Percentiles rank a stretch among this genome's conserved stretches.
Evolutionary conservation across 192 early-diverging fungal genomes (phyloP).

Genomic region (Coemansia sp.): DNA sequence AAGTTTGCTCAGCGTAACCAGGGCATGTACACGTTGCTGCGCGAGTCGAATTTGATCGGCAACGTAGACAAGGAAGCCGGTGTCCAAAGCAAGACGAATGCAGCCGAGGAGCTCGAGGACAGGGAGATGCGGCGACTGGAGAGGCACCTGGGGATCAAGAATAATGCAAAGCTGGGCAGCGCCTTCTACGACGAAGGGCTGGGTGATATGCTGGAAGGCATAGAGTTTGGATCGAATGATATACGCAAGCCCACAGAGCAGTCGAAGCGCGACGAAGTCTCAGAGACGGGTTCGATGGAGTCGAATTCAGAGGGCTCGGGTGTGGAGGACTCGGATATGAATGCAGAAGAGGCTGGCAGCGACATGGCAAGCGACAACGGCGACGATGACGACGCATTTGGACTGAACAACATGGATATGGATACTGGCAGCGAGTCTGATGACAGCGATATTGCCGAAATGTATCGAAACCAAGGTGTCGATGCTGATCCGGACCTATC

Average conservation of each 20-base stretch:
- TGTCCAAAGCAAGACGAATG: constrained; percentile 1
- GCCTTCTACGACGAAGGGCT: constrained; percentile 46
- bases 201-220: constrained; percentile 35
- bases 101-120: constrained; percentile 45
- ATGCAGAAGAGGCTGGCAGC: constrained; percentile 2
- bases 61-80: constrained; percentile 38
- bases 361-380: constrained; percentile 14
- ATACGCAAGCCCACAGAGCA: constrained; percentile 7
- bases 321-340: background rate
- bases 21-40: constrained; percentile 48
- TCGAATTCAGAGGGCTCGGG: background rate
- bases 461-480: constrained; percentile 23
- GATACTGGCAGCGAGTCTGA: constrained; percentile 24
- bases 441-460: constrained; percentile 49
- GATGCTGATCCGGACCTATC: constrained; percentile 22
- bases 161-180: constrained; percentile 33
- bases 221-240: constrained; percentile 31
- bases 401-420: constrained; percentile 27
- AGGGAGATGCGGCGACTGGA: constrained; percentile 50
- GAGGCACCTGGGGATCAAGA: constrained; percentile 50
- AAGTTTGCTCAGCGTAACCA: constrained; percentile 55
- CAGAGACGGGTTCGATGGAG: background rate
- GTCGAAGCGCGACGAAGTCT: background rate
- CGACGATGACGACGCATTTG: constrained; percentile 29
- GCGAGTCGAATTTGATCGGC: constrained; percentile 44